Evolutionary conservation across 1,284 basidiomycete species (phyloP), one percentile per base, ranked within the genome.

Genomic region (Naganishia liquefaciens): DNA sequence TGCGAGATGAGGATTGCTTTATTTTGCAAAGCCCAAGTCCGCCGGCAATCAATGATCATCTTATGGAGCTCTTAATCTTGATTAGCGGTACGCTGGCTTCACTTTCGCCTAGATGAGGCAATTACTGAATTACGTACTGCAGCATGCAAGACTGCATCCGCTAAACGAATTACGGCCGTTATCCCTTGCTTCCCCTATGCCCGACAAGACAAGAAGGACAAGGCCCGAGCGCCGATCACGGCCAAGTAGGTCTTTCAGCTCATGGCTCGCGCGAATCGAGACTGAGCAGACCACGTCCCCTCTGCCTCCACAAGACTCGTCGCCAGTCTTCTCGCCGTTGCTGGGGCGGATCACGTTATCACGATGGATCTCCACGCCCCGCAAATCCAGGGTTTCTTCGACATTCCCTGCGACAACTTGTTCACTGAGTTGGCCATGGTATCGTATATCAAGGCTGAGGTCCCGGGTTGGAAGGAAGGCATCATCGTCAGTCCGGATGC

Each of bases 361-460:
- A 99, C 95, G 23, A 94, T 99, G 88, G 95, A 99, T 77, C 83
- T 99, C 46, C 95, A 99, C 77, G 96, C 95, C 13, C 93, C 90
- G 71, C 95, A 99, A 82, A 98, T 99, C 70, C 95, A 99, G 78
- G 95, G 95, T 13, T 99, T 99, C 83, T 99, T 99, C 76, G 93
- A 99, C 79, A 94, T 99, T 71, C 96, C 95, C 19, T 94, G 97
- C 64, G 95, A 99, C 82, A 99, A 99, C 79, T 82, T 96, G 62
- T 96, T 88, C 79, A 90, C 89, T 40, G 91, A 94, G 75, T 89
- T 91, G 7, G 81, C 89, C 70, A 91, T 93, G 89, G 83, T 92
- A 70, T 82, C 86, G 10, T 93, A 91, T 79, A 95, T 99, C 81
- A 95, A 94, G 80, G 82, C 85, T 57, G 84, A 88, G 74, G 91